Evolutionary conservation across 169 alveolate genomes (phyloP).

Genomic region (Cyclospora cayetanensis): DNA sequence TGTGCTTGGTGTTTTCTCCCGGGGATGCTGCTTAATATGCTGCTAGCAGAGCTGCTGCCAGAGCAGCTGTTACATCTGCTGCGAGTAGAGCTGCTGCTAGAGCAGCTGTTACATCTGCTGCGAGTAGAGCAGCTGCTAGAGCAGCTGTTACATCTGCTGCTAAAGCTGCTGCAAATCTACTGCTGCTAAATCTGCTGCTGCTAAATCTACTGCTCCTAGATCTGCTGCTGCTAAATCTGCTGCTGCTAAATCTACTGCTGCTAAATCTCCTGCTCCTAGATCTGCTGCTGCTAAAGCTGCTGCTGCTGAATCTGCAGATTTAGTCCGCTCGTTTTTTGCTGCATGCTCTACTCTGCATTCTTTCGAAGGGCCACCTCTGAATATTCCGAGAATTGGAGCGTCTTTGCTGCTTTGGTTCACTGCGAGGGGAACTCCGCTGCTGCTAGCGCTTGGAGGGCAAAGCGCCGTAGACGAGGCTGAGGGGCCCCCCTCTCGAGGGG

Average conservation of each 20-base stretch:
- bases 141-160: too few relatives aligned
- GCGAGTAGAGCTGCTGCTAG: too few relatives aligned
- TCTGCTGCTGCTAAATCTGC: background rate
- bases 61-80: background rate
- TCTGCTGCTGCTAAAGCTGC: background rate
- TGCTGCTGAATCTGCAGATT: background rate
- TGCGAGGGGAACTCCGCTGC: background rate
- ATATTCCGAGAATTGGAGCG: background rate
- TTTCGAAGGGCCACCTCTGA: background rate
- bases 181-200: background rate
- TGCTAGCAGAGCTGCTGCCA: background rate
- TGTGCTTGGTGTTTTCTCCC: background rate
- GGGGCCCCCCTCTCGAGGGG: too few relatives aligned
- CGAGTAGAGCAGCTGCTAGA: too few relatives aligned
- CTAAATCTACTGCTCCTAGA: background rate
- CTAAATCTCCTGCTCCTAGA: background rate
- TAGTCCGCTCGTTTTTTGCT: too few relatives aligned
- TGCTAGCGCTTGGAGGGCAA: background rate
- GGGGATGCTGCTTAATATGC: background rate
- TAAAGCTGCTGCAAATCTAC: background rate
- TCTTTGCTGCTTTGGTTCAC: background rate
- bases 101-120: too few relatives aligned
- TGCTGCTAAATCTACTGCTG: background rate
- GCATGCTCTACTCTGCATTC: too few relatives aligned
- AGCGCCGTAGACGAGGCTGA: constrained; percentile 10